Evolutionary conservation across 208 protist species (phyloP), one percentile per base, ranked within the genome.

Genomic region (Wallacemonas sp.): DNA sequence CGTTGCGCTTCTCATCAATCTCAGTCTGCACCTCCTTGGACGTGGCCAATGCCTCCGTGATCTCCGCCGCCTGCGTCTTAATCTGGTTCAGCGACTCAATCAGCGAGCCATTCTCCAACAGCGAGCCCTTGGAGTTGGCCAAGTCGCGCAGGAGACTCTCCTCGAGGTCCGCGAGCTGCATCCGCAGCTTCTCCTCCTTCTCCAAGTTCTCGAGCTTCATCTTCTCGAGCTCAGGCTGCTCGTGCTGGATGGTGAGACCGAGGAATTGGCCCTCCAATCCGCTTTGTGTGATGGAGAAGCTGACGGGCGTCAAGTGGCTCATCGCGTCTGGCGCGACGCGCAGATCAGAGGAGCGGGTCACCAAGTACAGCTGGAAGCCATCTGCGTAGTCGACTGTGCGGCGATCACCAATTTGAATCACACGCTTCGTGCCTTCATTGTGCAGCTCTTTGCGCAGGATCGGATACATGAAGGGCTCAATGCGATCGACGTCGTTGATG

Each of bases 241-340:
- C 98, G 68, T 98, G 82, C 72, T 98, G 86, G 51, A 99, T 95
- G 8, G 97, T 98, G 21, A 97, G 66, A 15, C 90, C 90, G 28
- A 99, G 84, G 54, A 99, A 95, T 79, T 99, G 98, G n/a, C 94
- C 94, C 66, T 99, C 95, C 30, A 99, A 79, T 1, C 97, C 97
- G 51, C 93, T 96, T n/a, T 88, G 72, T 11, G 98, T 99, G 46
- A 99, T 97, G 31, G 95, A 94, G 76, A 99, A 99, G 82, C 98
- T 99, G 39, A 99, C 82, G 14, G 88, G 84, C 0, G 93, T 96
- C 27, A 99, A 69, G 65, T 98, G 82, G 68, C 97, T 84, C 12
- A 83, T 41, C 27, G 94, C 87, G 77, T 98, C 97, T 4, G 97
- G 95, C 3, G 95, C 79, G 27, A 99, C 82, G 15, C 84, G 55